A percentile compares a stretch with the other conserved stretches of the same genome.
Conservation (phyloP, 345 rosid species). For the Salix udensis region DNA sequence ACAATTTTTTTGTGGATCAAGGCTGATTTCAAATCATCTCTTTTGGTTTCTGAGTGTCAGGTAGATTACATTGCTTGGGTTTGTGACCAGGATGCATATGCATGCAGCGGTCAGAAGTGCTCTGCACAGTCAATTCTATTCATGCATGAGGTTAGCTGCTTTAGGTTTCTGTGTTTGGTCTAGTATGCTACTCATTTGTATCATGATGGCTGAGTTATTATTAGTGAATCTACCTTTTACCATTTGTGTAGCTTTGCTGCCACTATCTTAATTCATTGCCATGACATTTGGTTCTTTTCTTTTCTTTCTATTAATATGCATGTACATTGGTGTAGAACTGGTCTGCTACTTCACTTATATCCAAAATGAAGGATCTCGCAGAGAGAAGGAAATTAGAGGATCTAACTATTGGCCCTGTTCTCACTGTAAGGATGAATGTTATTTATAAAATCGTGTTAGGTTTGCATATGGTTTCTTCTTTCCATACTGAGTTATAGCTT, state of each 20-base stretch:
- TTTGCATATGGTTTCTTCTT: background rate
- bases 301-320: background rate
- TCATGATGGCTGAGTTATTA: background rate
- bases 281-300: background rate
- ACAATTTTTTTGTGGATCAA: background rate
- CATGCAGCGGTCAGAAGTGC: slow-evolving; percentile 98
- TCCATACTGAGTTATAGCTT: background rate
- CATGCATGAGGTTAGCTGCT: slow-evolving; percentile 78
- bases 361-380: slow-evolving; percentile 73
- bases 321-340: slow-evolving; percentile 55
- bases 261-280: background rate
- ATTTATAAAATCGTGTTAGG: background rate
- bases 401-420: slow-evolving; percentile 88
- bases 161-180: background rate
- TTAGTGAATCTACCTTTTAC: background rate
- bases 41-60: slow-evolving; percentile 38
- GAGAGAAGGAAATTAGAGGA: slow-evolving; percentile 88
- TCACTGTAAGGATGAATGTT: slow-evolving; percentile 59
- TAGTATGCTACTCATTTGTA: background rate
- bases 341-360: slow-evolving; percentile 56
- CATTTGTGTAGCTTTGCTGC: background rate
- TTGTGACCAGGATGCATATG: slow-evolving; percentile 98
- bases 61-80: slow-evolving; percentile 95
- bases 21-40: slow-evolving; percentile 5
- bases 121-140: slow-evolving; percentile 93